phyloP scores from a whole-genome alignment of 2,329 filamentous ascomycete species.

The Aspergillus sergii region DNA sequence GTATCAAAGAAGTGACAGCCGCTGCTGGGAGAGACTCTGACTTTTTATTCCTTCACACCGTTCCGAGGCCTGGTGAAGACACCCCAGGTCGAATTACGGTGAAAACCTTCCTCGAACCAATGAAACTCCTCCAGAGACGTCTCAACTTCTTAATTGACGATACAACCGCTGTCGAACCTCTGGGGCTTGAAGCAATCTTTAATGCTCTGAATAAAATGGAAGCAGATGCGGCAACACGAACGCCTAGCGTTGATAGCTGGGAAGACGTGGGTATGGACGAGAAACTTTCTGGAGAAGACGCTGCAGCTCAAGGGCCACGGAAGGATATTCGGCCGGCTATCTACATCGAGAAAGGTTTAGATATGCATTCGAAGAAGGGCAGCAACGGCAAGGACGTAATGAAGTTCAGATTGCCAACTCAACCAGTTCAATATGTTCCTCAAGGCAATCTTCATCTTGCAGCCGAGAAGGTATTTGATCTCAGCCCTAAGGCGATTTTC shows the following conservation, averaged over 20 bases:
- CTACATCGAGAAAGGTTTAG: conserved; percentile 64
- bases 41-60: conserved; percentile 83
- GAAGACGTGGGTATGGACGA: conserved; percentile 76
- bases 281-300: conserved; percentile 48
- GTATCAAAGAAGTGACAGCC: conserved; percentile 84
- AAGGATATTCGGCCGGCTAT: conserved; percentile 60
- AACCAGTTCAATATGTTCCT: conserved; percentile 82
- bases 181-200: conserved; percentile 70
- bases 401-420: conserved; percentile 79
- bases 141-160: conserved; percentile 85
- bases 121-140: conserved; percentile 78
- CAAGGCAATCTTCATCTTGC: conserved; percentile 75
- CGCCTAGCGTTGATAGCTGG: conserved; percentile 85
- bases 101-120: conserved; percentile 89
- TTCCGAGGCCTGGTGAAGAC: conserved; percentile 62
- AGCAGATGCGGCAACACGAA: conserved; percentile 58
- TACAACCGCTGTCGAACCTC: conserved; percentile 70
- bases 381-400: conserved; percentile 52
- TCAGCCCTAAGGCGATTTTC: conserved; percentile 92
- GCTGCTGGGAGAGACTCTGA: conserved; percentile 90
- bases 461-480: conserved; percentile 80
- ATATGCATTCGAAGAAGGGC: conserved; percentile 45
- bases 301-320: conserved; percentile 37
- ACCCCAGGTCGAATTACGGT: conserved; percentile 77
- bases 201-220: conserved; percentile 76